Conservation (phyloP, 768 basidiomycete species). For the Lactarius deliciosus region DNA sequence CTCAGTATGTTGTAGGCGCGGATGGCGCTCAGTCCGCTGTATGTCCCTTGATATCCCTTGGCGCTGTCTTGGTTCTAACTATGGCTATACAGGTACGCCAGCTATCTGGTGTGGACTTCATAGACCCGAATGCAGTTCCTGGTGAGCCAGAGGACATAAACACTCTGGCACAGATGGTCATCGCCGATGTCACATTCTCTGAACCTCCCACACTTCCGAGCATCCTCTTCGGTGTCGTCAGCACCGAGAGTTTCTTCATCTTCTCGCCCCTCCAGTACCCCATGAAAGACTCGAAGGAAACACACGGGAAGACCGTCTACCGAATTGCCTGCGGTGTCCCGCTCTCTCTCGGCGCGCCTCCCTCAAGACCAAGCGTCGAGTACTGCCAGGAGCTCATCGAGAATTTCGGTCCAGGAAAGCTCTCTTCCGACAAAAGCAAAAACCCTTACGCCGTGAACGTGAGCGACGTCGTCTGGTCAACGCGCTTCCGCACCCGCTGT, state of each 20-base stretch:
- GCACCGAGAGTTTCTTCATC: constrained; percentile 39
- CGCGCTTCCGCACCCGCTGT: constrained; percentile 47
- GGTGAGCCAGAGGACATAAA: constrained; percentile 32
- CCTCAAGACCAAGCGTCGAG: constrained; percentile 39
- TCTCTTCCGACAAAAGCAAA: constrained; percentile 40
- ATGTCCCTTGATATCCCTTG: constrained; percentile 23
- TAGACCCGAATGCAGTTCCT: constrained; percentile 41
- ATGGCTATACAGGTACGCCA: constrained; percentile 41
- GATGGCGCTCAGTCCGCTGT: constrained; percentile 52
- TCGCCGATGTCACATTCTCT: constrained; percentile 48
- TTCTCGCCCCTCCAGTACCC: constrained; percentile 39
- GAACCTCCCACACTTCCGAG: constrained; percentile 33
- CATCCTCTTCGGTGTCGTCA: constrained; percentile 33
- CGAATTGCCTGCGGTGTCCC: constrained; percentile 46
- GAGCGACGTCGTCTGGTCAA: constrained; percentile 44
- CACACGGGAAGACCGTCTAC: constrained; percentile 34
- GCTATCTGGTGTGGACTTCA: constrained; percentile 43
- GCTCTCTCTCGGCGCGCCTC: constrained; percentile 37
- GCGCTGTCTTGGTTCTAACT: constrained; percentile 10
- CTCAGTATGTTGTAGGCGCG: constrained; percentile 51
- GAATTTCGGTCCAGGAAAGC: constrained; percentile 38
- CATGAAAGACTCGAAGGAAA: constrained; percentile 30
- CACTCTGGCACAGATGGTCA: constrained; percentile 41
- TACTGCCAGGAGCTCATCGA: constrained; percentile 49
- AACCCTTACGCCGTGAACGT: constrained; percentile 39